phyloP scores from a whole-genome alignment of 1,284 basidiomycete species.

The Melampsora occidentalis region DNA sequence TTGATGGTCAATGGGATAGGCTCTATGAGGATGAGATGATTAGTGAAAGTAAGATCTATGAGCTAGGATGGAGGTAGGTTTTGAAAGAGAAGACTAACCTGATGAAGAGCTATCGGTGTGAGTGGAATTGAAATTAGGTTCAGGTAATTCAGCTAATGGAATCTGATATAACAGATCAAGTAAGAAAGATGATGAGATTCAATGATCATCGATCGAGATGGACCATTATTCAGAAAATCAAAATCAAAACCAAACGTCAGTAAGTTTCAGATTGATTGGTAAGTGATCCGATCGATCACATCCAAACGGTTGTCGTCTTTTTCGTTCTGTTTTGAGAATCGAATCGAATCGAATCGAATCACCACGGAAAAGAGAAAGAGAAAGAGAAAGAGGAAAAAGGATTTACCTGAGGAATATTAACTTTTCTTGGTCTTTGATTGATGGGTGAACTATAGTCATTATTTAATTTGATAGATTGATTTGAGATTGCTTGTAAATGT shows the following conservation, averaged over 20 bases:
- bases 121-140: constrained; percentile 28
- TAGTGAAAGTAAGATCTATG: background rate
- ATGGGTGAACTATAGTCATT: constrained; percentile 75
- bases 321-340: no score
- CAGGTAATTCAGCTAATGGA: constrained; percentile 43
- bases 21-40: constrained; percentile 53
- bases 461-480: constrained; percentile 67
- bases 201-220: background rate
- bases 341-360: background rate
- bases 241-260: background rate
- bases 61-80: background rate
- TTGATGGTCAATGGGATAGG: constrained; percentile 75
- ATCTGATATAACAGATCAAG: constrained; percentile 9
- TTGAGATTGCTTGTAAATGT: constrained; percentile 66
- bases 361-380: background rate
- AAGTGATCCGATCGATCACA: no score
- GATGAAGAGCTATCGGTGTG: constrained; percentile 15
- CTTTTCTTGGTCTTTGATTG: constrained; percentile 63
- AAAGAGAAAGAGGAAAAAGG: background rate
- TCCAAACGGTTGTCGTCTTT: no score
- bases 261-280: background rate
- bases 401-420: constrained; percentile 30
- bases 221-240: background rate
- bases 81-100: background rate
- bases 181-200: no score